A percentile compares a stretch with the other conserved stretches of the same genome.
phyloP scores from a whole-genome alignment of 83 land plant genomes.

The Thuja plicata region DNA sequence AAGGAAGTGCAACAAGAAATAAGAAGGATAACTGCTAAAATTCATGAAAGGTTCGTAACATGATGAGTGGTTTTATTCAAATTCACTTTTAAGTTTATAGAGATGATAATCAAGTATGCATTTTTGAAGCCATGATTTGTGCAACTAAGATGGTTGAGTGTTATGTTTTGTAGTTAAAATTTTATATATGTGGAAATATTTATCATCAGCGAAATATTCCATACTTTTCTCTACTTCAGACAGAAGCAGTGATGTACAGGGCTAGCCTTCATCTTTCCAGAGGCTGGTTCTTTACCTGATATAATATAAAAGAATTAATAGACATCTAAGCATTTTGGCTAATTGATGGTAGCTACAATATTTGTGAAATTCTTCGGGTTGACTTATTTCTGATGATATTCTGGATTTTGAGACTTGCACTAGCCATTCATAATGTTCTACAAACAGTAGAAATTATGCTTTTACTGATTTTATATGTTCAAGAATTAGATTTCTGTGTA shows the following conservation, averaged over 20 bases:
- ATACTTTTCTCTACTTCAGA: neutral
- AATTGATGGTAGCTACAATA: neutral
- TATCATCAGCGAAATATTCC: neutral
- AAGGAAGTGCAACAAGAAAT: slow-evolving; percentile 44
- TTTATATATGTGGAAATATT: neutral
- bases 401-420: slow-evolving; percentile 4
- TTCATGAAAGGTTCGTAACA: slow-evolving; percentile 39
- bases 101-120: neutral
- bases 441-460: neutral
- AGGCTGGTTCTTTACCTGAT: neutral
- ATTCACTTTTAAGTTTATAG: neutral
- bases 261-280: neutral
- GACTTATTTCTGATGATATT: neutral
- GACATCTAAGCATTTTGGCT: neutral
- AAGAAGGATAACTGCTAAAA: slow-evolving; percentile 32
- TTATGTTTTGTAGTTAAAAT: neutral
- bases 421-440: neutral
- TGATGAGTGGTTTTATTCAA: neutral
- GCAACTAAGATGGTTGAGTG: neutral
- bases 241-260: neutral
- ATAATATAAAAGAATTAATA: neutral
- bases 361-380: neutral
- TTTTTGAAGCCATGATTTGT: neutral
- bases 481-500: neutral
- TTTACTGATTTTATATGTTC: neutral